Conservation (phyloP, 108 stramenopile genomes). For the Pseudonitzschia delicatissima region DNA sequence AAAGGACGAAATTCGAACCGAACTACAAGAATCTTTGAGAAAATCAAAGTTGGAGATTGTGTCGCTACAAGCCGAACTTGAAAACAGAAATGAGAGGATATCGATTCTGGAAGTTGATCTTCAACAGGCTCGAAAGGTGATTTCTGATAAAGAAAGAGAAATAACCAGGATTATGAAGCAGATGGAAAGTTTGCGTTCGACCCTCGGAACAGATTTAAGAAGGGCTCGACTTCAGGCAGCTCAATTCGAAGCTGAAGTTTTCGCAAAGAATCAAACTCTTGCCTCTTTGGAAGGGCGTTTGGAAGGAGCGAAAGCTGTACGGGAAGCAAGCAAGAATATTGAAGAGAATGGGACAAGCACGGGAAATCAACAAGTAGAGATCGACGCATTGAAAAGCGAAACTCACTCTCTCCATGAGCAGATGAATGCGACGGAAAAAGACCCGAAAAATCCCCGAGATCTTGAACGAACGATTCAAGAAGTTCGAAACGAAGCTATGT, state of each 20-base stretch:
- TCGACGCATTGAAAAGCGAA: too few species aligned
- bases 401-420: too few species aligned
- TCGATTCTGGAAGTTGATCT: slow-evolving; percentile 22
- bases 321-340: background rate
- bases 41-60: background rate
- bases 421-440: too few species aligned
- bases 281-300: slow-evolving; percentile 8
- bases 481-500: too few species aligned
- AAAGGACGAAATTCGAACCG: slow-evolving; percentile 21
- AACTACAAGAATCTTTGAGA: slow-evolving; percentile 10
- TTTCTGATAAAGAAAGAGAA: slow-evolving; percentile 15
- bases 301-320: background rate
- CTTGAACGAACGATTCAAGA: too few species aligned
- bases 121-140: background rate
- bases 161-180: slow-evolving; percentile 4
- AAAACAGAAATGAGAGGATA: slow-evolving; percentile 6
- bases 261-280: slow-evolving; percentile 12
- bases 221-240: slow-evolving; percentile 13
- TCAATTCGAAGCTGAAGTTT: slow-evolving; percentile 18
- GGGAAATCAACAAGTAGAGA: too few species aligned
- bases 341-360: background rate
- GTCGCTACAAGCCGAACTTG: slow-evolving; percentile 9
- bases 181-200: background rate
- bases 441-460: too few species aligned
- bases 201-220: slow-evolving; percentile 6